Evolutionary conservation across 202 grass and related monocot species (phyloP), one percentile per base, ranked within the genome.

Genomic region (Hordeum pubiflorum): DNA sequence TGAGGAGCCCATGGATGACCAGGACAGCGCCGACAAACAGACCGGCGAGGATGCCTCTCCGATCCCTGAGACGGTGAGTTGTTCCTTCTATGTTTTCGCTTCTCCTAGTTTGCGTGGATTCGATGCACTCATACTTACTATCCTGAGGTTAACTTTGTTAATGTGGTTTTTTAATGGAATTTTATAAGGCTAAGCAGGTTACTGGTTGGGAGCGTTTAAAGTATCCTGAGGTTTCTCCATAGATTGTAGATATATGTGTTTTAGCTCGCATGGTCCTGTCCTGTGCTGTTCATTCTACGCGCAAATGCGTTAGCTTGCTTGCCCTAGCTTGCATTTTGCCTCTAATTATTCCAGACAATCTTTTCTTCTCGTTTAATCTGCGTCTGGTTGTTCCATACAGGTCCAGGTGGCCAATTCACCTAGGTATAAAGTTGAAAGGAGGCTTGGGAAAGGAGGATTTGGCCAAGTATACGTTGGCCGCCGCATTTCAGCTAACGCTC

Each of bases 371-470:
- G 12, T 60, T 66, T 80, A 70, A 57, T 73, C 23, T 27, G 20
- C 63, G 54, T n/a, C 14, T 61, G 8, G 24, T 74, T 86, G 11
- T 63, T 87, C 63, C 72, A 6, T 70, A 70, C 88, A 99, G 97
- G 91, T 99, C 59, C 91, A 97, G 79, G 86, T 99, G 59, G 87
- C 91, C 41, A 90, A 74, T 88, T 99, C 97, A 59, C 97, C 97
- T 10, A 88, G 76, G 54, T 99, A 99, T 86, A 99, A 59, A 89
- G 66, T 97, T 82, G 91, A 93, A 15, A 93, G 69, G 78, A 97
- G 83, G 72, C 93, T 99, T 44, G 97, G 97, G 5, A 99, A 99
- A 88, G 97, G 97, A 89, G 93, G 97, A 82, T 99, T 97, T 90
- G 97, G 97, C 59, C 97, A 99, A 92, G 97, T 99, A 52, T 99